Conservation (phyloP, 495 filamentous ascomycete genomes). For the Gamarada debralockiae region DNA sequence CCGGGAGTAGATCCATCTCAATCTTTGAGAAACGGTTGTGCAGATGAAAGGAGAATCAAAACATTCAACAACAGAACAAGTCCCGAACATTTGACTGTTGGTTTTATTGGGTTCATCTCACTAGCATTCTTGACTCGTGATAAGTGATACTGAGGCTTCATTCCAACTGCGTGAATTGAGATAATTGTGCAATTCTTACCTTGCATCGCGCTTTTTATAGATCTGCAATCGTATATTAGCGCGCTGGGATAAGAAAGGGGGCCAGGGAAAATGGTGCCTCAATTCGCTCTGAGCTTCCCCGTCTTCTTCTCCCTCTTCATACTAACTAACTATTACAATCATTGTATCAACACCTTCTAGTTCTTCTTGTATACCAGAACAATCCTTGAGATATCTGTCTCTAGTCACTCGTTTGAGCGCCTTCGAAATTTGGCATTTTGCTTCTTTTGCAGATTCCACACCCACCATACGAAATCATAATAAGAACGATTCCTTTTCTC, state of each 20-base stretch:
- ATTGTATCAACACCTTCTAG: conserved; percentile 10
- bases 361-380: conserved; percentile 18
- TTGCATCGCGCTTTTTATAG: conserved; percentile 28
- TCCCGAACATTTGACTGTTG: background rate
- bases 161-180: background rate
- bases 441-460: conserved; percentile 4
- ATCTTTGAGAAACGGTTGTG: conserved; percentile 6
- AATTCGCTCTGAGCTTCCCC: background rate
- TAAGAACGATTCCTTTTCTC: conserved; percentile 4
- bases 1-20: background rate
- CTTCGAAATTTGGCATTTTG: conserved; percentile 7
- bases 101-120: conserved; percentile 7
- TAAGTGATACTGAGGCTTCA: conserved; percentile 9
- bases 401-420: conserved; percentile 26
- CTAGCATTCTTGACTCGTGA: conserved; percentile 18
- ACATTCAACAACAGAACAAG: conserved; percentile 5
- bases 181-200: conserved; percentile 18
- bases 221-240: conserved; percentile 22
- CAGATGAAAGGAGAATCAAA: conserved; percentile 1
- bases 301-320: conserved; percentile 1
- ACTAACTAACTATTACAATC: conserved; percentile 11
- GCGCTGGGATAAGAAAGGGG: conserved; percentile 20
- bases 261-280: background rate
- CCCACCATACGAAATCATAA: background rate
- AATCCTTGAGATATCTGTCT: conserved; percentile 14